Conservation (phyloP, 768 basidiomycete species). For the Trametes cubensis region DNA sequence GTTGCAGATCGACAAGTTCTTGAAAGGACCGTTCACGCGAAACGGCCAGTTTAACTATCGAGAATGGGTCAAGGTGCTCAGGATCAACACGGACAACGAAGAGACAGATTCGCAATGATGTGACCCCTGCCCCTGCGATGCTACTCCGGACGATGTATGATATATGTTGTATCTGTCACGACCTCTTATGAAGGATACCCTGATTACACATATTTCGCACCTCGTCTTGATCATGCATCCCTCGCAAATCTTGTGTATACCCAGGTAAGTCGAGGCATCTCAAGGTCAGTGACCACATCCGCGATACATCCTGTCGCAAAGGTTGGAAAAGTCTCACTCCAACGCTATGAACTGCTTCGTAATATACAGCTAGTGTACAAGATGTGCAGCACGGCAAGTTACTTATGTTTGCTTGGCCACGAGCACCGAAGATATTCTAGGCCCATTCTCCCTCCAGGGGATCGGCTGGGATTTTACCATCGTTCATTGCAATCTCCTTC, state of each 20-base stretch:
- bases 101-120: slow-evolving; percentile 44
- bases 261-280: too few species aligned
- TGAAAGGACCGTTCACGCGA: slow-evolving; percentile 83
- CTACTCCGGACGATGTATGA: slow-evolving; percentile 14
- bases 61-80: slow-evolving; percentile 90
- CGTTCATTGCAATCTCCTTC: slow-evolving; percentile 48
- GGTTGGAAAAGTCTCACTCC: too few species aligned
- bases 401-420: too few species aligned
- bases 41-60: slow-evolving; percentile 94
- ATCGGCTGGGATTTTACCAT: slow-evolving; percentile 45
- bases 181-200: slow-evolving; percentile 17
- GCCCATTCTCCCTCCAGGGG: slow-evolving; percentile 58
- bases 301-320: neutral
- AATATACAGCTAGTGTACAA: too few species aligned
- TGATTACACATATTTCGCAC: neutral
- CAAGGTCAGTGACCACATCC: too few species aligned
- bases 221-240: too few species aligned
- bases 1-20: slow-evolving; percentile 79
- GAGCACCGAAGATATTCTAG: slow-evolving; percentile 28
- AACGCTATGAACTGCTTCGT: too few species aligned
- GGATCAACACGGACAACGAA: slow-evolving; percentile 75
- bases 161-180: slow-evolving; percentile 17
- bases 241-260: too few species aligned
- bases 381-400: neutral
- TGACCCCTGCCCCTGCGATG: neutral